These are phyloP conservation scores for Metschnikowia anglica DNA, from an alignment of 805 yeast genomes.

Conservation along the genomic window DNA sequence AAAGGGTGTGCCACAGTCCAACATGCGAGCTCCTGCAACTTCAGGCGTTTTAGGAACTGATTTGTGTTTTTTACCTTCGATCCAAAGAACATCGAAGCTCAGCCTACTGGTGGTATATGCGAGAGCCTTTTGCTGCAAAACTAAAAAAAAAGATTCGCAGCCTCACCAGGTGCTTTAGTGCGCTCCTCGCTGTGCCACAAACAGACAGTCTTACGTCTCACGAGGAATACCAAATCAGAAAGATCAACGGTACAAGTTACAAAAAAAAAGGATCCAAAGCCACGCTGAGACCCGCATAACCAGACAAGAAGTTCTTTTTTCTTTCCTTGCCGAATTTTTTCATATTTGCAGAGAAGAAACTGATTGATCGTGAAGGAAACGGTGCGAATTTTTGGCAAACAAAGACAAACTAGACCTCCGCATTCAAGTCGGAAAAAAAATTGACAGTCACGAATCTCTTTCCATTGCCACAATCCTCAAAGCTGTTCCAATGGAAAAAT, in stretches of 20 bases:
- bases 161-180: neutral
- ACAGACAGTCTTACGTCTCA: neutral
- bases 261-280: neutral
- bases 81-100: too few species aligned
- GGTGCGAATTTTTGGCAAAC: neutral
- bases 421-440: neutral
- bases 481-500: conserved; percentile 3
- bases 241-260: neutral
- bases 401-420: neutral
- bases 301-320: neutral
- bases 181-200: neutral
- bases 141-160: too few species aligned
- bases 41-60: too few species aligned
- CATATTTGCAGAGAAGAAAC: neutral
- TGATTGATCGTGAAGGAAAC: neutral
- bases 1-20: too few species aligned
- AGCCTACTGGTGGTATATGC: too few species aligned
- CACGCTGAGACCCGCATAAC: too few species aligned
- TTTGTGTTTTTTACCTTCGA: too few species aligned
- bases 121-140: too few species aligned
- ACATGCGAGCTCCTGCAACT: too few species aligned
- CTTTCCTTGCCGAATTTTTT: neutral
- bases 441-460: neutral
- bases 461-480: neutral
- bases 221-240: neutral